Evolutionary conservation across 1,284 basidiomycete genomes (phyloP).

Genomic region (Lentinus polychrous): DNA sequence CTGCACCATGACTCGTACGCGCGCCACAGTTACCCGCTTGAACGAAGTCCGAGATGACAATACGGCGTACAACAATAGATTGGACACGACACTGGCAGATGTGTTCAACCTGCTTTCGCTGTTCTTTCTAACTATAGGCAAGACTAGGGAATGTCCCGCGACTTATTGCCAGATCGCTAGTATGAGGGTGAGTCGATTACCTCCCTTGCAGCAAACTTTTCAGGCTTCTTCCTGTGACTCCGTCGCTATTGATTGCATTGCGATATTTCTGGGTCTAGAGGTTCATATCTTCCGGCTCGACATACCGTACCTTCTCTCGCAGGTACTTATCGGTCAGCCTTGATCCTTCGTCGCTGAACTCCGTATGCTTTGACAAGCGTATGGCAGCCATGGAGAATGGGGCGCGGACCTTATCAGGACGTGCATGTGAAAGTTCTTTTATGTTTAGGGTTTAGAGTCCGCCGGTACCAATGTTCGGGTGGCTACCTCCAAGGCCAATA

Average conservation of each 20-base stretch:
- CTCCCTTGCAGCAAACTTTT: not conserved
- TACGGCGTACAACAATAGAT: constrained; percentile 74
- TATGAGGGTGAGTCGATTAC: constrained; percentile 72
- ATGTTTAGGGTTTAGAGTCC: too few species aligned
- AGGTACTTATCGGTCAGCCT: not conserved
- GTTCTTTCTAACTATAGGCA: constrained; percentile 91
- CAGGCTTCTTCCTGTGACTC: not conserved
- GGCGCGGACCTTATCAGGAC: too few species aligned
- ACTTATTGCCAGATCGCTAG: constrained; percentile 92
- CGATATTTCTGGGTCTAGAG: not conserved
- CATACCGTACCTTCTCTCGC: not conserved
- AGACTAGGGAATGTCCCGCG: constrained; percentile 87
- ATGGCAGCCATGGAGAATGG: too few species aligned
- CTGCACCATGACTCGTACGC: not conserved
- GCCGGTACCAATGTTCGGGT: too few species aligned
- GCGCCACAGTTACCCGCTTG: constrained; percentile 72
- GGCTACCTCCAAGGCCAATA: too few species aligned
- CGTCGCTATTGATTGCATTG: not conserved
- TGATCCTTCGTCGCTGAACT: too few species aligned
- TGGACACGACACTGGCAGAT: constrained; percentile 90
- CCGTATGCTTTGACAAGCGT: too few species aligned
- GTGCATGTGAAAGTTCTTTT: too few species aligned
- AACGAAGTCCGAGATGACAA: constrained; percentile 86
- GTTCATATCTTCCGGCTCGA: not conserved
- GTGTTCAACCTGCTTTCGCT: constrained; percentile 89